Evolutionary conservation across 1,284 basidiomycete genomes (phyloP).

Genomic region (Cutaneotrichosporon daszewskae): DNA sequence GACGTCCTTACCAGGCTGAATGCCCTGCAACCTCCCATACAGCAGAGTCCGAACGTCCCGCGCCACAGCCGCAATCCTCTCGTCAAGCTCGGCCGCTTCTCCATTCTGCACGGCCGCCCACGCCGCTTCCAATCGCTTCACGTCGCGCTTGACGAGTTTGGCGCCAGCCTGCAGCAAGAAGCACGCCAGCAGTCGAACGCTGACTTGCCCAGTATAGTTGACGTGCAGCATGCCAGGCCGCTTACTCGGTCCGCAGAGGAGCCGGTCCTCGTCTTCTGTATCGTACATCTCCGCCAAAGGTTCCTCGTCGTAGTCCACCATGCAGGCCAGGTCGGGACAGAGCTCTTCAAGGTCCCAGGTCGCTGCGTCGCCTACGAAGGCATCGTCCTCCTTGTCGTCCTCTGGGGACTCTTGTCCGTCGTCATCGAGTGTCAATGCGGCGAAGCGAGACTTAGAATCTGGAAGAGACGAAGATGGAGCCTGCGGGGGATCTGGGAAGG

Average conservation of each 20-base stretch:
- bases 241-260: conserved; percentile 5
- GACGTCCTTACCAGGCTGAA: conserved; percentile 17
- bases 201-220: conserved; percentile 21
- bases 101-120: conserved; percentile 5
- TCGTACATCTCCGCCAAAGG: too few relatives aligned
- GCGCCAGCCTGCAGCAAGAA: conserved; percentile 4
- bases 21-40: conserved; percentile 8
- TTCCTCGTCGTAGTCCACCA: too few relatives aligned
- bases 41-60: conserved; percentile 10
- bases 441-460: too few relatives aligned
- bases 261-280: conserved; percentile 7
- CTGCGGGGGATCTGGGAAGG: too few relatives aligned
- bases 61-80: neutral
- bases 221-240: conserved; percentile 17
- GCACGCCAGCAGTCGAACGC: conserved; percentile 19
- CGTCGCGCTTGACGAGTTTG: neutral
- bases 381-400: neutral
- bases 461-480: too few relatives aligned
- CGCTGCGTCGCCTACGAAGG: conserved; percentile 25
- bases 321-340: too few relatives aligned
- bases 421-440: too few relatives aligned
- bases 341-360: conserved; percentile 27
- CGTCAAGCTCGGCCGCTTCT: neutral
- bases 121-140: conserved; percentile 7
- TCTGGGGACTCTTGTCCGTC: too few relatives aligned